Base-by-base conservation (phyloP, 768 basidiomycete species). In the Russula dissimulans region DNA sequence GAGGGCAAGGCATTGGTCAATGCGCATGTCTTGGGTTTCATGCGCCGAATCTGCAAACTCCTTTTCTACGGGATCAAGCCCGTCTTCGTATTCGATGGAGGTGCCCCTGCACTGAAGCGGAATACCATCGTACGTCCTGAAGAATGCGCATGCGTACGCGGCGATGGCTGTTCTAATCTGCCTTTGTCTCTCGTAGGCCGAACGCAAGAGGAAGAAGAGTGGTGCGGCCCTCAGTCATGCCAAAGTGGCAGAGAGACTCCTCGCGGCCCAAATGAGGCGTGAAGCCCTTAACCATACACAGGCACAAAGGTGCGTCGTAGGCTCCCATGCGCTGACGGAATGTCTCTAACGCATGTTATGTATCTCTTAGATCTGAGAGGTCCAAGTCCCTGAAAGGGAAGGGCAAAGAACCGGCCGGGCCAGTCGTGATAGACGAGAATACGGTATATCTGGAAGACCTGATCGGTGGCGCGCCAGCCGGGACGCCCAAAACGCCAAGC, bases 31-130 rank as follows among this genome's bases (percentile, higher is more conserved):
- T 75, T 98, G 46, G 94, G 95, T 57, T 91, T 91, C 72, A 75
- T 91, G 46, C 81, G 95, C 34, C 82, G 97, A 2, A 97, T 98
- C 59, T 85, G 86, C 73, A 98, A 98, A 73, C 79, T 99, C 34
- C 74, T 99, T 45, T 98, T 95, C 74, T 94, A 97, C 69, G 97
- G 97, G 12, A 95, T 98, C 70, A 95, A 91, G 71, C 97, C 97
- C 0, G 95, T 99, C 39, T 99, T 99, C 68, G 95, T 99, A 12
- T 99, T 99, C 69, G 97, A 99, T 72, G 97, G 97, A 22, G 95
- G 93, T 38, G 97, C 95, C 3, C 97, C 97, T 3, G 81, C 76
- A 11, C 72, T 99, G 67, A 99, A 99, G 76, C 81, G 86, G 68
- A 78, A 80, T 52, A 98, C 97, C 3, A 86, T 99, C 65, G 95